Evolutionary conservation across 768 basidiomycete genomes (phyloP).

Genomic region (Boletales sp.): DNA sequence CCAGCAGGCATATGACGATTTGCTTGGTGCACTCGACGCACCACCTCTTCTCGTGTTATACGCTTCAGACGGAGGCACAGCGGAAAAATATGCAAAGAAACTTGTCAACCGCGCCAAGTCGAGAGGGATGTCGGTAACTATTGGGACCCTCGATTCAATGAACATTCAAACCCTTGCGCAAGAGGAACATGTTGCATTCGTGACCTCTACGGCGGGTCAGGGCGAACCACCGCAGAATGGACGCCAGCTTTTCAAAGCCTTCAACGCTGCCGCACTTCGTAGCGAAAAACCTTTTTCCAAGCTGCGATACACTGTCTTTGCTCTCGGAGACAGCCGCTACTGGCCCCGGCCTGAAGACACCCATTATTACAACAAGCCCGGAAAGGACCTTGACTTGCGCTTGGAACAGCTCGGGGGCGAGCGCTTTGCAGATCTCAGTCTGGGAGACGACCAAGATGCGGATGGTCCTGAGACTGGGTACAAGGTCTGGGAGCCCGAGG

Average conservation of each 20-base stretch:
- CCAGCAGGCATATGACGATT: slow-evolving; percentile 76
- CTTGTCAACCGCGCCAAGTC: slow-evolving; percentile 78
- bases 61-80: slow-evolving; percentile 90
- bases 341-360: slow-evolving; percentile 97
- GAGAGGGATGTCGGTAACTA: slow-evolving; percentile 73
- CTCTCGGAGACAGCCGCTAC: slow-evolving; percentile 97
- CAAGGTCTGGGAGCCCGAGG: slow-evolving; percentile 86
- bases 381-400: slow-evolving; percentile 82
- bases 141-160: slow-evolving; percentile 79
- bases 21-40: slow-evolving; percentile 81
- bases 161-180: slow-evolving; percentile 69
- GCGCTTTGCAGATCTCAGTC: slow-evolving; percentile 69
- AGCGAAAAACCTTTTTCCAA: slow-evolving; percentile 56
- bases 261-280: slow-evolving; percentile 57
- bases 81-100: slow-evolving; percentile 95
- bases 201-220: slow-evolving; percentile 94
- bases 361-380: slow-evolving; percentile 98
- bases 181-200: slow-evolving; percentile 75
- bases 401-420: slow-evolving; percentile 78
- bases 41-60: slow-evolving; percentile 88
- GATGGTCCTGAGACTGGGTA: slow-evolving; percentile 97
- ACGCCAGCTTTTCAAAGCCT: slow-evolving; percentile 79
- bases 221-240: slow-evolving; percentile 98
- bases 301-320: slow-evolving; percentile 82
- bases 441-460: slow-evolving; percentile 96